Evolutionary conservation across 108 stramenopile species (phyloP).

Genomic region (Cyclotella sp.): DNA sequence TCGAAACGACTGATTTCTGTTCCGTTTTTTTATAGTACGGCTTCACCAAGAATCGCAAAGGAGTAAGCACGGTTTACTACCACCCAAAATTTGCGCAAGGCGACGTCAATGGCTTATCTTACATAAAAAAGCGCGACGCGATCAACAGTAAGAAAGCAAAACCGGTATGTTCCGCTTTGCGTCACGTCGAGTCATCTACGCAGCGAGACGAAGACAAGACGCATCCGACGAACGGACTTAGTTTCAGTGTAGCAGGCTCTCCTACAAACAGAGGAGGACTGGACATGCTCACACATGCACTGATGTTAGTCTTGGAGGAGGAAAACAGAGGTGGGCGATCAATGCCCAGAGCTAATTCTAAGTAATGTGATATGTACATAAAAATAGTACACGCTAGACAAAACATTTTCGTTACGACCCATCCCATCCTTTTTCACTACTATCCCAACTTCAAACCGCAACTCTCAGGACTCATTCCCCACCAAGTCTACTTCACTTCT

Average conservation of each 20-base stretch:
- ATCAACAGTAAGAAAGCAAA: conserved; percentile 7
- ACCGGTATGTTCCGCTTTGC: not conserved
- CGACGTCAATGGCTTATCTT: conserved; percentile 54
- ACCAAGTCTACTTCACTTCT: conserved; percentile 20
- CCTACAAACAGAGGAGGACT: not conserved
- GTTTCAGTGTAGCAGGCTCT: not conserved
- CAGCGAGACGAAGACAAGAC: not conserved
- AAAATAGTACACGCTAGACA: too few relatives aligned
- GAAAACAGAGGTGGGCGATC: not conserved
- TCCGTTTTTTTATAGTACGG: conserved; percentile 62
- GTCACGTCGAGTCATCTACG: not conserved
- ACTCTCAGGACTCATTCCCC: not conserved
- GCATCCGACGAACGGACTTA: not conserved
- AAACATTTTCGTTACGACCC: not conserved
- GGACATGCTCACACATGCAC: conserved; percentile 8
- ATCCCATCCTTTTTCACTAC: too few relatives aligned
- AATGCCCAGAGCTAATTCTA: not conserved
- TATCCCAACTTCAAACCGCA: too few relatives aligned
- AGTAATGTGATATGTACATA: too few relatives aligned
- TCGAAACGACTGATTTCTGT: not conserved
- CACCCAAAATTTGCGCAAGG: conserved; percentile 75
- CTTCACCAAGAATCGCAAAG: conserved; percentile 81
- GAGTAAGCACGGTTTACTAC: conserved; percentile 77
- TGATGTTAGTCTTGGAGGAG: conserved; percentile 7
- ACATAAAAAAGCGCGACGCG: conserved; percentile 60